Conservation (phyloP, 106 monocot genomes). For the Platanthera guangdongensis region DNA sequence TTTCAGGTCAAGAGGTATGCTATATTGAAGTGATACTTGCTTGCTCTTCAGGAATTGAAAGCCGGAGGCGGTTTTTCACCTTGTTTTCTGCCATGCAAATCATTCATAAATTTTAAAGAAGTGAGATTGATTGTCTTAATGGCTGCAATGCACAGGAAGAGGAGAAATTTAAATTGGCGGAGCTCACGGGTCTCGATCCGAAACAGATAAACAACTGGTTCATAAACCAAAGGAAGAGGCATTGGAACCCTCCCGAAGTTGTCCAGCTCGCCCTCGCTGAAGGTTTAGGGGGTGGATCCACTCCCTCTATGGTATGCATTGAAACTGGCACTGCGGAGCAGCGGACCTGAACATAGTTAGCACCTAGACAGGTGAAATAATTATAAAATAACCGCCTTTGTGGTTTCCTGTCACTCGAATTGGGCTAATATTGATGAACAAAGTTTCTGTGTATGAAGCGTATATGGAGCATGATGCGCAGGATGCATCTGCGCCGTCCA, state of each 20-base stretch:
- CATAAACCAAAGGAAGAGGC: slow-evolving; percentile 71
- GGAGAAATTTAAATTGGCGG: slow-evolving; percentile 55
- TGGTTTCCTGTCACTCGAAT: neutral
- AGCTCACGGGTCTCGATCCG: slow-evolving; percentile 48
- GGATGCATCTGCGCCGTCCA: too few relatives aligned
- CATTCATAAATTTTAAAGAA: neutral
- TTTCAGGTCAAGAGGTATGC: neutral
- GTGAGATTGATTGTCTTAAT: too few relatives aligned
- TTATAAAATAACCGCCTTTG: neutral
- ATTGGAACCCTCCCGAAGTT: slow-evolving; percentile 77
- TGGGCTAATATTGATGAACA: too few relatives aligned
- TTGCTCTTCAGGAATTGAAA: neutral
- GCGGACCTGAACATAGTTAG: slow-evolving; percentile 5
- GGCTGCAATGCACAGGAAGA: slow-evolving; percentile 35
- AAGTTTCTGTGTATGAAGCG: too few relatives aligned
- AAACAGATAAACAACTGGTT: slow-evolving; percentile 85
- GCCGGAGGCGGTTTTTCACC: neutral
- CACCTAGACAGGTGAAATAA: too few relatives aligned
- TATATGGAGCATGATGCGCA: too few relatives aligned
- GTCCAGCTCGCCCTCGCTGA: slow-evolving; percentile 61
- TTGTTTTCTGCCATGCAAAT: neutral
- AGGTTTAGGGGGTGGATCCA: slow-evolving; percentile 33
- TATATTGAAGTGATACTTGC: neutral
- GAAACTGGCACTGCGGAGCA: slow-evolving; percentile 17
- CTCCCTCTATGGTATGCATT: slow-evolving; percentile 23